Conservation (phyloP, 2,329 filamentous ascomycete genomes). For the Xylaria arbuscula region DNA sequence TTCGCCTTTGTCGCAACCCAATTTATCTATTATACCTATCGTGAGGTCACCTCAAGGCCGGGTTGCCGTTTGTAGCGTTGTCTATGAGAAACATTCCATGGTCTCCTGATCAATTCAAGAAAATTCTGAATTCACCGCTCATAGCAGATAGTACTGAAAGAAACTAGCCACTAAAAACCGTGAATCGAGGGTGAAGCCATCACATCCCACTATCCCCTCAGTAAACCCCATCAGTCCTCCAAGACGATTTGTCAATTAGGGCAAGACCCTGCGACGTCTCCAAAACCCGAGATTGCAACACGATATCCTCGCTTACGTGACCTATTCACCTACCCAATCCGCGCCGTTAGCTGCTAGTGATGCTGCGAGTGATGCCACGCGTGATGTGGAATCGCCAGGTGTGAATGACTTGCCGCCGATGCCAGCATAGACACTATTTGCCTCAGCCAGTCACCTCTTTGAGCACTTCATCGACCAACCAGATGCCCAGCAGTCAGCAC, state of each 20-base stretch:
- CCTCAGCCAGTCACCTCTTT: constrained; percentile 13
- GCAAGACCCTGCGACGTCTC: constrained; percentile 32
- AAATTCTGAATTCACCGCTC: constrained; percentile 2
- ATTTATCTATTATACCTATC: constrained; percentile 8
- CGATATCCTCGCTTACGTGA: constrained; percentile 19
- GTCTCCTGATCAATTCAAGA: not conserved
- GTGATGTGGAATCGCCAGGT: constrained; percentile 15
- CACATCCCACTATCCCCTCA: constrained; percentile 23
- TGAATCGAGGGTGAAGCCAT: constrained; percentile 20
- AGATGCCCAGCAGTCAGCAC: not conserved
- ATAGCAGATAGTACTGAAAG: constrained; percentile 5
- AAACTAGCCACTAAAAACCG: constrained; percentile 16
- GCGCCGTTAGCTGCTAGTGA: constrained; percentile 10
- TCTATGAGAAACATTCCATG: constrained; percentile 1
- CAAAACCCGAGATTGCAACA: constrained; percentile 26
- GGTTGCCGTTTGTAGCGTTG: constrained; percentile 4
- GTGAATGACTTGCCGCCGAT: constrained; percentile 28
- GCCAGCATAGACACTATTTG: constrained; percentile 2
- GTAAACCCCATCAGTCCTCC: constrained; percentile 12
- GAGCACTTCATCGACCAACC: constrained; percentile 1
- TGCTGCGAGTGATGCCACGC: constrained; percentile 35
- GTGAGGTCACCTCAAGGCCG: not conserved
- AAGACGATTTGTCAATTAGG: constrained; percentile 33
- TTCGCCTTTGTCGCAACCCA: constrained; percentile 8
- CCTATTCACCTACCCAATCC: constrained; percentile 17